Base-by-base conservation (phyloP, 192 early-diverging fungal genomes). In the Phlyctochytrium planicorne region DNA sequence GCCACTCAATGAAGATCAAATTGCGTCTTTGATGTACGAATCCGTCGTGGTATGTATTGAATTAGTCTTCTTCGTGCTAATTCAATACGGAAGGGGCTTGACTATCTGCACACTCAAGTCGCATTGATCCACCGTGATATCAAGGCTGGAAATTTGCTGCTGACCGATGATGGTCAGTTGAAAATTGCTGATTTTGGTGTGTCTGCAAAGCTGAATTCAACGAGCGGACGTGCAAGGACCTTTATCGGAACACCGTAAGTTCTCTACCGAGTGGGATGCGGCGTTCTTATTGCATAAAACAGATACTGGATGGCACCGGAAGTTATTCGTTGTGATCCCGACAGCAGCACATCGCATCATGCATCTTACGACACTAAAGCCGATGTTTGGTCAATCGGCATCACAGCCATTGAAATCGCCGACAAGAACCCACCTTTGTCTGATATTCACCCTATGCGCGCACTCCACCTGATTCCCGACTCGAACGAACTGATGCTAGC, bases 101-200 rank as follows among this genome's bases (percentile, higher is more conserved):
- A 87, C 40, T 88, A 88, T 60, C 68, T 88, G 52, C 86, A 88
- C 60, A 84, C 68, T 29, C 61, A 87, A 53, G 75, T 70, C 25
- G 72, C 70, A 0, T 61, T 84, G 23, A 88, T 88, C 59, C 86
- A 88, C 69, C 80, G 86, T 63, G 86, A 88, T 53, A 88, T 88
- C 71, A 88, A 88, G 53, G 82, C 85, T 20, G 86, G 86, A 24
- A 88, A 88, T 60, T 53, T 88, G 23, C 66, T 88, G 32, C 31
- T 88, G 23, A 84, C 86, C 10, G 82, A 82, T 53, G 50, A 62
- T 17, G 86, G 86, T 2, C 77, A 84, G 59, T 37, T 82, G 50
- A 88, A 88, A 60, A 69, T 88, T 17, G 84, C 81, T 32, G 86
- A 88, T 72, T 88, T 88, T 72, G 86, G 86, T 47, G 86, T 88